Percentiles rank a stretch among this genome's conserved stretches.
phyloP scores from a whole-genome alignment of 108 stramenopile genomes.

The Nannochloropsis gaditana region DNA sequence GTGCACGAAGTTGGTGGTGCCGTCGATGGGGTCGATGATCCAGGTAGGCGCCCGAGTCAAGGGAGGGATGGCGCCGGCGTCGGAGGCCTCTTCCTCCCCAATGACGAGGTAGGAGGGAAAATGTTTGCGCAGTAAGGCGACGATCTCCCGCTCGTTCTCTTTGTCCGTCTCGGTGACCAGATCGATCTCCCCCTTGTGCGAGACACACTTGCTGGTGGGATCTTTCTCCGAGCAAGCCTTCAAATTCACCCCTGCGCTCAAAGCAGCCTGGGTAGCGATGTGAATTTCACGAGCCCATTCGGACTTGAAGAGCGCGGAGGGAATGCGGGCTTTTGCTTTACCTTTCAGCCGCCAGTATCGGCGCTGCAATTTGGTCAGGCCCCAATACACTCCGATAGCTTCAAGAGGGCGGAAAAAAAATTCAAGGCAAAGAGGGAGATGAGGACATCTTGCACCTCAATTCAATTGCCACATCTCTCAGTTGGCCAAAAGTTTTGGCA shows the following conservation, averaged over 20 bases:
- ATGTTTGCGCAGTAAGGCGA: slow-evolving; percentile 25
- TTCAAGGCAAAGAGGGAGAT: background rate
- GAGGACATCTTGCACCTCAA: background rate
- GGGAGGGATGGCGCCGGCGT: slow-evolving; percentile 27
- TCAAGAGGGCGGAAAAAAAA: background rate
- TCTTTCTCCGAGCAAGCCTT: background rate
- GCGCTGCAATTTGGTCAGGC: slow-evolving; percentile 19
- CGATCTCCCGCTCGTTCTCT: slow-evolving; percentile 48
- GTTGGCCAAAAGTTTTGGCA: no score
- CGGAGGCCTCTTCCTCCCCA: slow-evolving; percentile 41
- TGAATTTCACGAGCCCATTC: slow-evolving; percentile 1
- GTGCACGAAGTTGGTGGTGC: slow-evolving; percentile 71
- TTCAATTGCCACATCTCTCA: no score
- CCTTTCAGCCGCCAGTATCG: background rate
- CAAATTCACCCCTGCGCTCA: background rate
- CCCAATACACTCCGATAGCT: background rate
- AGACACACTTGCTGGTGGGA: background rate
- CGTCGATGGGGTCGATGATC: slow-evolving; percentile 84
- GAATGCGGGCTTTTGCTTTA: background rate
- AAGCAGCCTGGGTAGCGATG: background rate
- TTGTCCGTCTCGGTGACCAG: slow-evolving; percentile 43
- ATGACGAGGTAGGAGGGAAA: slow-evolving; percentile 48
- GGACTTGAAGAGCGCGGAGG: background rate
- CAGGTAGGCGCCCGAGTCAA: slow-evolving; percentile 39
- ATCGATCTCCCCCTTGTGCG: background rate